Base-by-base conservation (phyloP, 371 early-diverging fungal genomes). In the Mucor mucedo region DNA sequence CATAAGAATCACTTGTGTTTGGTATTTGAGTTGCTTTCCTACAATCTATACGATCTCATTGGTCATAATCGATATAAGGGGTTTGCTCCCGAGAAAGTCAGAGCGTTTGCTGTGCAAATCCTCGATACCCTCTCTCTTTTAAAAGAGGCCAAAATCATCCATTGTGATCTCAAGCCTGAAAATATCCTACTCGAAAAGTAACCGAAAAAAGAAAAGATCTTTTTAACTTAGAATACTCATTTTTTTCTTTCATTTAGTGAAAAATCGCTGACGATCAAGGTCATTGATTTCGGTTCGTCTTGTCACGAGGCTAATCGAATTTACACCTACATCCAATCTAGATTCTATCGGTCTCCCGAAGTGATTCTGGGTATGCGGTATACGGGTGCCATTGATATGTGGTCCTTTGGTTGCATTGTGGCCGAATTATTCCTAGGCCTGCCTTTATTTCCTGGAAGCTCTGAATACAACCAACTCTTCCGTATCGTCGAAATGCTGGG, bases 321-420 rank as follows among this genome's bases (percentile, higher is more conserved):
- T 4, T 95, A 95, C 69, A 96, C 97, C 5, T 99, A 99, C 78
- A 98, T 98, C 56, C 98, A 98, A 75, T 95, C 96, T 2, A 89
- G 99, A 38, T 99, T 97, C 78, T 99, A 99, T 69, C 87, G 99
- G 54, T 91, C 95, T 14, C 99, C 99, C 4, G 99, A 99, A 75
- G 96, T 99, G 1, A 75, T 99, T 7, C 79, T 99, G 9, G 99
- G 98, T 0, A 76, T 97, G 35, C 91, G 94, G 58, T 94, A 98
- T 79, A 91, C 95, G 3, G 88, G 95, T 35, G 84, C 95, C n/a
- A 96, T 98, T 45, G 99, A 99, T 72, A 97, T 99, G 89, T 99
- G 99, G 99, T 95, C 98, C 4, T 80, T 98, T 6, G 99, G 99
- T 0, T 99, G 99, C 73, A 96, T 99, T 62, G 95, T 97, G 16